Percentiles rank a stretch among this genome's conserved stretches.
These are phyloP conservation scores for Canavalia gladiata DNA, from an alignment of 306 rosid genomes.

Conservation along the genomic window DNA sequence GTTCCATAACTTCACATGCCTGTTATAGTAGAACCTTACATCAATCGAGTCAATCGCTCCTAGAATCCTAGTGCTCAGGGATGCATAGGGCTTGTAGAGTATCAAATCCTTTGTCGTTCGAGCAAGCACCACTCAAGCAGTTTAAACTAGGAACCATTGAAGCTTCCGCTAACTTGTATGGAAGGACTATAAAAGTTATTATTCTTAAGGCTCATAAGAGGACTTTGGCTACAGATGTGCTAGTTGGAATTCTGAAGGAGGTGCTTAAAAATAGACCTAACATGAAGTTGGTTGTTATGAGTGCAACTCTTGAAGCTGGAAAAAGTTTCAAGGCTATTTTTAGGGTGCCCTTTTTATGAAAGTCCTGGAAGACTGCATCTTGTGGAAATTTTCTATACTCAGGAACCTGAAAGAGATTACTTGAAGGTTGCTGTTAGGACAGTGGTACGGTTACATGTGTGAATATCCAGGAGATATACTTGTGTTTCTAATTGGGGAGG, in stretches of 20 bases:
- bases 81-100: too few species aligned
- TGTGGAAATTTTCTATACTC: slow-evolving; percentile 85
- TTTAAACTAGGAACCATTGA: too few species aligned
- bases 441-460: slow-evolving; percentile 84
- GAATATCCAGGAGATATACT: slow-evolving; percentile 90
- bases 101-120: too few species aligned
- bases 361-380: slow-evolving; percentile 98
- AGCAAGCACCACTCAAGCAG: too few species aligned
- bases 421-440: slow-evolving; percentile 90
- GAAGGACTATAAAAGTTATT: slow-evolving; percentile 55
- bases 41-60: too few species aligned
- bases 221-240: slow-evolving; percentile 93
- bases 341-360: slow-evolving; percentile 87
- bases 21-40: too few species aligned
- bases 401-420: slow-evolving; percentile 94
- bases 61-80: too few species aligned
- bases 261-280: slow-evolving; percentile 86
- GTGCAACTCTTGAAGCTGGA: slow-evolving; percentile 95
- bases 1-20: too few species aligned
- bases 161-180: too few species aligned
- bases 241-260: slow-evolving; percentile 92
- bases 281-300: slow-evolving; percentile 90
- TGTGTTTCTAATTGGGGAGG: slow-evolving; percentile 91
- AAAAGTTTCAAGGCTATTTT: slow-evolving; percentile 93
- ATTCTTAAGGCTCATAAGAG: slow-evolving; percentile 96